Conservation (phyloP, 805 yeast species). For the Phaffomyces thermotolerans region DNA sequence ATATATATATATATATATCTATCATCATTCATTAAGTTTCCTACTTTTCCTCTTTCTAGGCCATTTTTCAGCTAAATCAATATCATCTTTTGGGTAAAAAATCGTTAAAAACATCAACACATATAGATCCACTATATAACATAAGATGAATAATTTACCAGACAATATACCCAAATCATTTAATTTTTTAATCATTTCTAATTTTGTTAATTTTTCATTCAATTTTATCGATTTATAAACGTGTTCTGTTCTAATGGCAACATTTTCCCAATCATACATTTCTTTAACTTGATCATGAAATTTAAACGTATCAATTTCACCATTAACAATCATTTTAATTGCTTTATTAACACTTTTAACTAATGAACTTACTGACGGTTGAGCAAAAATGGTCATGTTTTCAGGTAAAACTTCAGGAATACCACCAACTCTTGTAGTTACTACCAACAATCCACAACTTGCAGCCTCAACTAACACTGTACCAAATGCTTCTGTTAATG, state of each 20-base stretch:
- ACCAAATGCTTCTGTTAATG: conserved; percentile 96
- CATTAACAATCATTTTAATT: conserved; percentile 48
- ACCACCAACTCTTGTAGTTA: conserved; percentile 95
- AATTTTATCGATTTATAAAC: conserved; percentile 55
- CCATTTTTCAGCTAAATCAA: conserved; percentile 82
- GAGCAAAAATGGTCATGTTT: conserved; percentile 88
- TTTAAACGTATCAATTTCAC: conserved; percentile 56
- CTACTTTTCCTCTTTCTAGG: conserved; percentile 30
- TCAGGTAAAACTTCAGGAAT: conserved; percentile 93
- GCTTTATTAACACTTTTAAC: conserved; percentile 70
- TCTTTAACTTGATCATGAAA: conserved; percentile 72
- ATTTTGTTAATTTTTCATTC: conserved; percentile 27
- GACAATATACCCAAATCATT: conserved; percentile 78
- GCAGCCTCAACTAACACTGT: conserved; percentile 97
- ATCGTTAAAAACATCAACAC: conserved; percentile 57
- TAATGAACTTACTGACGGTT: conserved; percentile 79
- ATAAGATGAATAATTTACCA: conserved; percentile 72
- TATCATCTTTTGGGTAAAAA: conserved; percentile 56
- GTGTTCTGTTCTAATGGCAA: conserved; percentile 76
- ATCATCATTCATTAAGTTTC: not conserved
- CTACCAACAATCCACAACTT: conserved; percentile 87
- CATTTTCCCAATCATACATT: conserved; percentile 91
- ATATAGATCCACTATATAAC: conserved; percentile 74
- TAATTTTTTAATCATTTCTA: conserved; percentile 54
- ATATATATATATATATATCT: not conserved